These are phyloP conservation scores for Knoxdaviesia proteae DNA, from an alignment of 2,329 filamentous ascomycete genomes.

Conservation along the genomic window DNA sequence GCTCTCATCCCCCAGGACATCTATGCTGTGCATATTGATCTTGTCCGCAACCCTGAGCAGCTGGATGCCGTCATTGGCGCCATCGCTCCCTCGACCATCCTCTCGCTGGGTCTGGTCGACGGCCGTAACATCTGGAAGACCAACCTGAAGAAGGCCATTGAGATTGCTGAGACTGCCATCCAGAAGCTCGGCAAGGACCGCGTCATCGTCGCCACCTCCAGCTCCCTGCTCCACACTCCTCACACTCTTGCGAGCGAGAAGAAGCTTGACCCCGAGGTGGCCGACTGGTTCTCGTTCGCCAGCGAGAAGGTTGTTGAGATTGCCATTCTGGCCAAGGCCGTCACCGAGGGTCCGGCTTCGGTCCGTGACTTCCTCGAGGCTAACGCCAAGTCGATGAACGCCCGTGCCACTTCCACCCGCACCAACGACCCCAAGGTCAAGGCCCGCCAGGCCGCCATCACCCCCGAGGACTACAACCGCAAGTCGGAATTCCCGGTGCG, in stretches of 20 bases:
- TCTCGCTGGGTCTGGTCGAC: conserved; percentile 92
- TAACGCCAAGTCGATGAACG: conserved; percentile 84
- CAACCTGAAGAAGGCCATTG: conserved; percentile 91
- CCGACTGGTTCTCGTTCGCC: conserved; percentile 97
- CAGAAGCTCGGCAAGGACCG: conserved; percentile 94
- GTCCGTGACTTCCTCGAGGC: conserved; percentile 82
- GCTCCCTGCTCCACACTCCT: conserved; percentile 92
- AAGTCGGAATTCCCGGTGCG: conserved; percentile 72
- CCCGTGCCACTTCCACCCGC: conserved; percentile 75
- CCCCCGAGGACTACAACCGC: conserved; percentile 70
- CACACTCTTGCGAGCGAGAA: conserved; percentile 98
- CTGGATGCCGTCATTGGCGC: conserved; percentile 66
- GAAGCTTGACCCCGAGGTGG: conserved; percentile 84
- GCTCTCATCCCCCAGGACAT: conserved; percentile 64
- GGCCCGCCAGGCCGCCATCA: conserved; percentile 82
- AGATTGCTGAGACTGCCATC: conserved; percentile 70
- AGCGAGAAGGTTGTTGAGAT: conserved; percentile 85
- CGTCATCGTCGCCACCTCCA: conserved; percentile 90
- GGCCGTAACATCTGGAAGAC: conserved; percentile 99
- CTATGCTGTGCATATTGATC: conserved; percentile 79
- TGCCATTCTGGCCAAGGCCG: conserved; percentile 85
- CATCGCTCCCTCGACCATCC: conserved; percentile 70
- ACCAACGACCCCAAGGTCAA: conserved; percentile 98
- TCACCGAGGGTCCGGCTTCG: conserved; percentile 74
- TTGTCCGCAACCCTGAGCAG: conserved; percentile 97